Percentiles rank a stretch among this genome's conserved stretches.
phyloP scores from a whole-genome alignment of 208 protist species.

The Willaertia magna region DNA sequence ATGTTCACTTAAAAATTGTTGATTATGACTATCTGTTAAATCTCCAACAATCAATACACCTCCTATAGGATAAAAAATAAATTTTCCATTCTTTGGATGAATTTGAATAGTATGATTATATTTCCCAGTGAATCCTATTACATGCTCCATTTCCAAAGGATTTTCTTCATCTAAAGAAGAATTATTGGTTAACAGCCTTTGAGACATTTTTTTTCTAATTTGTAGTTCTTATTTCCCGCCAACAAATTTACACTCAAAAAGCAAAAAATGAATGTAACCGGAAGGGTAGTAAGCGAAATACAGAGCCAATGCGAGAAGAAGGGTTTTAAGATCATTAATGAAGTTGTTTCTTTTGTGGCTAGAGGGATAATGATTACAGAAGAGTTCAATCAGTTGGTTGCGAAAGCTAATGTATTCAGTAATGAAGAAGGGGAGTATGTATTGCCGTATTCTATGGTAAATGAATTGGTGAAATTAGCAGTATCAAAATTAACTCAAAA shows the following conservation, averaged over 20 bases:
- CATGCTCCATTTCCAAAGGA: constrained; percentile 24
- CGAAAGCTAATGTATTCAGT: too few species aligned
- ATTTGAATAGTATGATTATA: background rate
- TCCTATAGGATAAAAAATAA: constrained; percentile 16
- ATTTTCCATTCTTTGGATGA: constrained; percentile 13
- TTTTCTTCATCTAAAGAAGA: background rate
- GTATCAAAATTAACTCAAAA: constrained; percentile 14
- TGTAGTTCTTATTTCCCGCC: too few species aligned
- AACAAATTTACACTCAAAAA: too few species aligned
- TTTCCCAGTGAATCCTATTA: constrained; percentile 21
- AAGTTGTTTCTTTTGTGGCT: background rate
- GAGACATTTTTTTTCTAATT: too few species aligned
- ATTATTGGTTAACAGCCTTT: too few species aligned
- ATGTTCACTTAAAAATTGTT: constrained; percentile 22
- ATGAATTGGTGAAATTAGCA: constrained; percentile 15
- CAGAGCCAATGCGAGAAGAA: background rate
- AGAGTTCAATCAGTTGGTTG: too few species aligned
- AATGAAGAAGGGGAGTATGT: too few species aligned
- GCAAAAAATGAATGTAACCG: background rate
- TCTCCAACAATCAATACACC: constrained; percentile 17
- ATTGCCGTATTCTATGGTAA: too few species aligned
- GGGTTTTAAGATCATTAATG: background rate
- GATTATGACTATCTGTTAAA: constrained; percentile 15
- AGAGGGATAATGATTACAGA: background rate
- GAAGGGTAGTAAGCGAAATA: background rate